Evolutionary conservation across 805 yeast species (phyloP), one percentile per base, ranked within the genome.

Genomic region (Wickerhamiella occidentalis): DNA sequence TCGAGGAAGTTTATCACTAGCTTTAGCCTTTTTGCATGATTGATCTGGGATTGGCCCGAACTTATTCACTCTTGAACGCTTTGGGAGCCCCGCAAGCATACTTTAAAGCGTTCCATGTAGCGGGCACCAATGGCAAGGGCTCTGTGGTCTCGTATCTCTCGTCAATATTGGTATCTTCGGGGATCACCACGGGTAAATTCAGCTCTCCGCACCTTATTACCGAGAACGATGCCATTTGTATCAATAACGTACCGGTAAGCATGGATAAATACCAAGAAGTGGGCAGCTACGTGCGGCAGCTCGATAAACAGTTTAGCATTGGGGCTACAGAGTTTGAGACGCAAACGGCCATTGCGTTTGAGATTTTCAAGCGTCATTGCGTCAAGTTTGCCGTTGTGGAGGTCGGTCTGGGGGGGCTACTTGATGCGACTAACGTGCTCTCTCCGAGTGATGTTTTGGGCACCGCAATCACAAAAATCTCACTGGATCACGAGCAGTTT

Each of bases 91-190:
- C 95, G 0, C 92, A 85, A 9, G 53, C 61, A 13, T 56, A 67
- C 3, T 77, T 78, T 59, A 75, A 76, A 53, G 79, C 86, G 0
- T 68, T 92, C n/a, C 98, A 92, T 61, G 74, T 92, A 3, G 96
- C 96, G 0, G 98, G 98, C 0, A 90, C 98, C 7, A 90, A 90
- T 61, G 98, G 98, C 0, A 90, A 90, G 61, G 98, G 98, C 0
- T 87, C 96, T 0, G 84, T 88, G 0, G 79, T 94, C 51, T 80
- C 96, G 0, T 88, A 87, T 61, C 51, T 92, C 7, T 72, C 86
- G 3, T 77, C 86, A 15, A 70, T 81, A 2, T 64, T 88, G 22
- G 70, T 76, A 18, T 61, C 63, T 12, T 69, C 76, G 19, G 68
- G 61, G 13, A 64, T 75, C 37, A 60, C 64, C 23, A 77, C 79